Conservation (phyloP, 148 eudicot species). For the Oxyria digyna region DNA sequence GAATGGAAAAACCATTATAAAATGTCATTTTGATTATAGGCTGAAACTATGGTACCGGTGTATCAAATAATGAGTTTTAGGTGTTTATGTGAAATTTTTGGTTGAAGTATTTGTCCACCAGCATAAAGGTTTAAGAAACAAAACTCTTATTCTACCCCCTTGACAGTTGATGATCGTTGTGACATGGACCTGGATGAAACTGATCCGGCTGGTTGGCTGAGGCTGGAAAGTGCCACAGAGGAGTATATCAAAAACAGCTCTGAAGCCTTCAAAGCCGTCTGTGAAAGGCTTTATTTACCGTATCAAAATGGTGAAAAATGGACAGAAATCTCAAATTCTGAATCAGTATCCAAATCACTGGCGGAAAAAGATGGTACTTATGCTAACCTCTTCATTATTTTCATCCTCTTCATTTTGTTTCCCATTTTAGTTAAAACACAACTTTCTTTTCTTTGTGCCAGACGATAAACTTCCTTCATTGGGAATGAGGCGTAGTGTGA, state of each 20-base stretch:
- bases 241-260: slow-evolving; percentile 68
- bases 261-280: slow-evolving; percentile 50
- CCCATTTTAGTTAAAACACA: not conserved
- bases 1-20: not conserved
- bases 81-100: not conserved
- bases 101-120: not conserved
- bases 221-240: slow-evolving; percentile 76
- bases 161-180: slow-evolving; percentile 92
- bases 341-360: slow-evolving; percentile 30
- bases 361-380: slow-evolving; percentile 29
- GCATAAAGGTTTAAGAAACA: not conserved
- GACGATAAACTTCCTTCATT: slow-evolving; percentile 51
- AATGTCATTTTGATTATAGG: too few relatives aligned
- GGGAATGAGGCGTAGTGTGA: slow-evolving; percentile 93
- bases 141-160: slow-evolving; percentile 4
- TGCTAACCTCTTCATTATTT: slow-evolving; percentile 9
- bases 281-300: slow-evolving; percentile 57
- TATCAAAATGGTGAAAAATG: slow-evolving; percentile 54
- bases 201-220: slow-evolving; percentile 82
- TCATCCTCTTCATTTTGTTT: slow-evolving; percentile 1
- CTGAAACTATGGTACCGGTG: too few relatives aligned
- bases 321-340: slow-evolving; percentile 38
- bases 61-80: not conserved
- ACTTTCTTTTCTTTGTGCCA: slow-evolving; percentile 3
- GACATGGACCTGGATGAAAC: slow-evolving; percentile 99